Base-by-base conservation (phyloP, 208 protist genomes). In the Novymonas esmeraldas region DNA sequence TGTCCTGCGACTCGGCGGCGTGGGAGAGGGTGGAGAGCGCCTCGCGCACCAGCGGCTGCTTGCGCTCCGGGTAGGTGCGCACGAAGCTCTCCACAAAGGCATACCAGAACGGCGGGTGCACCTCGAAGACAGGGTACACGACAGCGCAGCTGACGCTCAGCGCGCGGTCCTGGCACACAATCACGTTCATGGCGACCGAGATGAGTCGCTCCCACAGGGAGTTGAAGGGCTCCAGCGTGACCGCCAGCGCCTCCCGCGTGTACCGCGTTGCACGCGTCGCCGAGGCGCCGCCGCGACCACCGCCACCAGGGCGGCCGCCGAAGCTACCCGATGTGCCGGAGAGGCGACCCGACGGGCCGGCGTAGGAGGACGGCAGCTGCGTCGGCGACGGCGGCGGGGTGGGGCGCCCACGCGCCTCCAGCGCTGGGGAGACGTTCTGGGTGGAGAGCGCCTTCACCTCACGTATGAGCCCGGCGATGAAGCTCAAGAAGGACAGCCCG, bases 91-190 rank as follows among this genome's bases (percentile, higher is more conserved):
- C 87, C 38, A 92, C 81, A 65, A 89, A 93, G 26, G 65, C 56
- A 33, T 79, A 85, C 87, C 90, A 95, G 63, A 95, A 93, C 1
- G 87, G 87, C 5, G 90, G 87, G 70, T 95, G 82, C 4, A 84
- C 73, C 39, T 95, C 87, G 55, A 93, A 89, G 57, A 95, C 93
- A 14, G 87, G 85, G 76, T 81, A 93, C 44, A 92, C 83, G 22
- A 93, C 82, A 2, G 77, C 50, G 58, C 83, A 89, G 73, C 87
- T 90, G 31, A 79, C 70, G 49, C 79, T 88, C 20, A 93, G 62
- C 22, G 79, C 87, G 44, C 87, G 87, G 51, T 95, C 90, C 61
- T 92, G 90, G 56, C 83, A 84, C 13, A 81, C 77, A 64, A 93
- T 95, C 31, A 95, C 82, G 63, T 89, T 86, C 90, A 95, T 95